Evolutionary conservation across 78 protist genomes (phyloP), one percentile per base, ranked within the genome.

Genomic region (Trichosphaerium sp.): DNA sequence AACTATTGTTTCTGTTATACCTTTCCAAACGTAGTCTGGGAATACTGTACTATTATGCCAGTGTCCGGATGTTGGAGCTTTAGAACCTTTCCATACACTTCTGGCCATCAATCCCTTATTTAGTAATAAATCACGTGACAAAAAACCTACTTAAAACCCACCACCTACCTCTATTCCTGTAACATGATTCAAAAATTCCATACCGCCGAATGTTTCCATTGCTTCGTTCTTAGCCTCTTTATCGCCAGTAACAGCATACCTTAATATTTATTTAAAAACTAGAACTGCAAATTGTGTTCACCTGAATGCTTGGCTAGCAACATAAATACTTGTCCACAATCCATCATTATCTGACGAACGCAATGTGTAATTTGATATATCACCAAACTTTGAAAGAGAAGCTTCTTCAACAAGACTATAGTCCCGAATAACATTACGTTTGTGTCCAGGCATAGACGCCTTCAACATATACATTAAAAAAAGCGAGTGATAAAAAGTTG

Each of bases 101-200:
- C 61, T 11, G 48, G 61, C 61, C 61, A 32, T 26, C 48, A 18
- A 18, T 26, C 61, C 61, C 61, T 56, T 56, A n/a, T n/a, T n/a
- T n/a, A n/a, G n/a, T n/a, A n/a, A n/a, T n/a, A n/a, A n/a, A n/a
- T n/a, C n/a, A n/a, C n/a, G n/a, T n/a, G n/a, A n/a, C n/a, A n/a
- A n/a, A n/a, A n/a, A n/a, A n/a, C n/a, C n/a, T n/a, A n/a, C n/a
- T n/a, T n/a, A n/a, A n/a, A n/a, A n/a, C n/a, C n/a, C n/a, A n/a
- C n/a, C n/a, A n/a, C n/a, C n/a, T n/a, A n/a, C n/a, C n/a, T n/a
- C n/a, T n/a, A 14, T 56, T n/a, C 14, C 14, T 26, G 61, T 56
- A n/a, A 56, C 61, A 32, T 56, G 23, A n/a, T 23, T 14, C 29
- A 56, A 32, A 26, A 14, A 32, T 32, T 56, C 61, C 11, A 56